Base-by-base conservation (phyloP, 2,329 filamentous ascomycete species). In the Periconia sp. region DNA sequence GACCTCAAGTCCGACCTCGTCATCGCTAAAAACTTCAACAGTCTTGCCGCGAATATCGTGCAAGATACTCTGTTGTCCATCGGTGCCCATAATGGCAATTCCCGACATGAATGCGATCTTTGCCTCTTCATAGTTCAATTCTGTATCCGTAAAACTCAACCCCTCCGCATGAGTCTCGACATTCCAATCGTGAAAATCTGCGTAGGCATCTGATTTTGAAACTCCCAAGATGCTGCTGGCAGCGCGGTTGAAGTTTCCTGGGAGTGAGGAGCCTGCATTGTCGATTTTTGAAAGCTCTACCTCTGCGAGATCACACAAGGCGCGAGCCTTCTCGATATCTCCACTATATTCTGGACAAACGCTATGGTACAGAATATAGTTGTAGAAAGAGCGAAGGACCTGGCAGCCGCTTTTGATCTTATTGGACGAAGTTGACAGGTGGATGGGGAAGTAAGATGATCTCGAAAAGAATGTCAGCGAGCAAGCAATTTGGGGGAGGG, bases 341-440 rank as follows among this genome's bases (percentile, higher is more conserved):
- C 81, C 77, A 0, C 74, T 78, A 67, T 92, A 89, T 70, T 97
- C 94, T 0, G 89, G 88, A 65, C 92, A 96, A 15, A 95, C 93
- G 37, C 89, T 83, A 66, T 97, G 92, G 55, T 89, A 84, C 10
- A 92, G 79, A 0, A 97, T 79, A 61, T 97, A 99, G 59, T 91
- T 90, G 58, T 96, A 84, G 68, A 97, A 97, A 68, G 94, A 96
- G 55, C 85, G 84, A 41, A 97, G 80, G 0, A 95, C 84, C 33
- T 82, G 81, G 18, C 87, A 84, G 2, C 85, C 85, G 7, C 81
- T 73, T n/a, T 81, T 75, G 56, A 92, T 63, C 18, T 67, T 80
- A 13, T 81, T 74, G 0, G 75, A 69, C 15, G 79, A 68, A 5
- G 75, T 78, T 13, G 85, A 81, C 46, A 84, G 83, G 17, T 83